These are phyloP conservation scores for Hymenochaete sp. DNA, from an alignment of 1,284 basidiomycete genomes.

Conservation along the genomic window DNA sequence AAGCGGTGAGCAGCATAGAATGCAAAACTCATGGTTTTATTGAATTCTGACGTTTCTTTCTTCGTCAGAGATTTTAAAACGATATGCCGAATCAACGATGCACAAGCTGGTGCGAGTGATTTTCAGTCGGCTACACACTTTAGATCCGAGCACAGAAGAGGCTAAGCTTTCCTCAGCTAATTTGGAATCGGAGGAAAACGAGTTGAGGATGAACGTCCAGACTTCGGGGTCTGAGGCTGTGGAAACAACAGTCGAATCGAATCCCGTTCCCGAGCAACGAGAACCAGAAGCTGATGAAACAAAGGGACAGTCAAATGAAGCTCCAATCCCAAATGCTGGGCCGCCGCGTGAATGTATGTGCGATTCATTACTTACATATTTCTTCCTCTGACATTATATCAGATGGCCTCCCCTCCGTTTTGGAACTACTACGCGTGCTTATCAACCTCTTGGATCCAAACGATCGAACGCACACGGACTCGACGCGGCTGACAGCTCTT, in stretches of 20 bases:
- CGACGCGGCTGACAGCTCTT: slow-evolving; percentile 86
- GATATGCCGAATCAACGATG: slow-evolving; percentile 93
- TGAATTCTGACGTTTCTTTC: slow-evolving; percentile 15
- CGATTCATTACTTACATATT: slow-evolving; percentile 6
- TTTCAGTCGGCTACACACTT: slow-evolving; percentile 63
- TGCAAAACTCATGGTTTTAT: neutral
- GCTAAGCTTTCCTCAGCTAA: slow-evolving; percentile 43
- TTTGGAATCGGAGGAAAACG: slow-evolving; percentile 43
- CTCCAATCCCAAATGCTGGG: neutral
- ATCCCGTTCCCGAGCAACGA: neutral
- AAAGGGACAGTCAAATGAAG: neutral
- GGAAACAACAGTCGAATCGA: neutral
- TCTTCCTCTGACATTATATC: slow-evolving; percentile 18
- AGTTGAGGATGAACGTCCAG: slow-evolving; percentile 52
- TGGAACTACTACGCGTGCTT: slow-evolving; percentile 90
- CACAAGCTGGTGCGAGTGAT: slow-evolving; percentile 77
- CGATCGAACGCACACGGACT: slow-evolving; percentile 93
- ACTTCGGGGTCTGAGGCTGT: neutral
- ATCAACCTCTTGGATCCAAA: slow-evolving; percentile 93
- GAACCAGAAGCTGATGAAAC: neutral
- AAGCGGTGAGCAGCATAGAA: slow-evolving; percentile 62
- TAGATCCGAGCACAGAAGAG: slow-evolving; percentile 64
- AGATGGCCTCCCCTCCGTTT: slow-evolving; percentile 88
- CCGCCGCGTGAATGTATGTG: slow-evolving; percentile 13
- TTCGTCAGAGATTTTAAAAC: slow-evolving; percentile 71